Conservation (phyloP, 192 early-diverging fungal genomes). For the Anaeromyces robustus region DNA sequence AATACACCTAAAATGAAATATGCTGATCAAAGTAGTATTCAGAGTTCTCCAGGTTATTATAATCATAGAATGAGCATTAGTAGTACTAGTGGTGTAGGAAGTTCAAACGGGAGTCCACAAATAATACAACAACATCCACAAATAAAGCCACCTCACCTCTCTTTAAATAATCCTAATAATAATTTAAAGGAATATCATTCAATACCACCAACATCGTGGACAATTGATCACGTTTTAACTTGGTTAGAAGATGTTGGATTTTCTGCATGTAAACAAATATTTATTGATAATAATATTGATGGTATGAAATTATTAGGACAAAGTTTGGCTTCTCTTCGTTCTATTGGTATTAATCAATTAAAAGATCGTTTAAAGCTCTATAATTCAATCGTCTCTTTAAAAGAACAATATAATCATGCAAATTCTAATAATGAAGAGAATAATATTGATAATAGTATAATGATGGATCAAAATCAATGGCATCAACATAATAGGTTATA, state of each 20-base stretch:
- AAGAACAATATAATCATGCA: neutral
- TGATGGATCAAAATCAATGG: neutral
- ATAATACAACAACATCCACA: neutral
- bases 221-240: neutral
- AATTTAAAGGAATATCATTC: neutral
- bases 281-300: neutral
- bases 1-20: neutral
- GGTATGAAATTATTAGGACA: neutral
- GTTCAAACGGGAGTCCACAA: neutral
- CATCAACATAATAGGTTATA: neutral
- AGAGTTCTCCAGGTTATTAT: neutral
- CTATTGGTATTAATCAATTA: neutral
- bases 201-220: neutral
- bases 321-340: neutral
- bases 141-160: neutral
- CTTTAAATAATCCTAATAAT: neutral
- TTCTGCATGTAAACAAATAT: neutral
- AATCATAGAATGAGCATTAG: neutral
- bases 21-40: neutral
- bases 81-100: neutral
- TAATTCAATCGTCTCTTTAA: neutral
- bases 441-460: neutral
- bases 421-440: neutral
- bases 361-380: neutral
- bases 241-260: neutral